These are phyloP conservation scores for Jatropha podagrica DNA, from an alignment of 441 rosid species.

Conservation along the genomic window DNA sequence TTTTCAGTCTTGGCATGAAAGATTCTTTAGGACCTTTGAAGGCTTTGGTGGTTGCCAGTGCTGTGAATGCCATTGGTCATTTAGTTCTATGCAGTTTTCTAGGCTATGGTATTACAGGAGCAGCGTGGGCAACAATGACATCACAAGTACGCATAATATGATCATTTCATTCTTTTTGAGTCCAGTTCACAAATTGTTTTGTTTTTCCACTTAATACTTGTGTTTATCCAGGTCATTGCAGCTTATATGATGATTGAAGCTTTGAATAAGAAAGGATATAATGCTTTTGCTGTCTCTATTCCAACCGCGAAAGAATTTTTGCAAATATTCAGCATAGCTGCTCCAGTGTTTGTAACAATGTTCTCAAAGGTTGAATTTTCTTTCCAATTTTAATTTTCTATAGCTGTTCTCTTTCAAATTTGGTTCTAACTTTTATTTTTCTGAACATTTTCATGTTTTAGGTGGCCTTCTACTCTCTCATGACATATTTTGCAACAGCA, in stretches of 20 bases:
- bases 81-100: slow-evolving; percentile 71
- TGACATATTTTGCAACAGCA: slow-evolving; percentile 83
- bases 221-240: slow-evolving; percentile 69
- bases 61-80: slow-evolving; percentile 74
- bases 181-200: not conserved
- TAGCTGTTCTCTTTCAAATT: not conserved
- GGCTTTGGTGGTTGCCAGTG: slow-evolving; percentile 74
- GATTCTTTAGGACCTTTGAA: slow-evolving; percentile 95
- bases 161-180: not conserved
- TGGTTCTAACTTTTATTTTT: not conserved
- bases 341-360: slow-evolving; percentile 73
- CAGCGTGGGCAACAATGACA: slow-evolving; percentile 96
- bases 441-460: slow-evolving; percentile 22
- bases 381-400: not conserved
- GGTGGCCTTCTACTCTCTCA: slow-evolving; percentile 81
- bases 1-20: slow-evolving; percentile 88
- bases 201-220: slow-evolving; percentile 22
- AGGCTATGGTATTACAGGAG: slow-evolving; percentile 89
- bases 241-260: slow-evolving; percentile 82
- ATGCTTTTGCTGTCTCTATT: slow-evolving; percentile 53
- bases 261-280: slow-evolving; percentile 71
- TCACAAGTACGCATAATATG: slow-evolving; percentile 62
- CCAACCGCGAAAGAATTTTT: slow-evolving; percentile 60
- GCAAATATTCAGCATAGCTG: slow-evolving; percentile 64
- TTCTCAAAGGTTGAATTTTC: slow-evolving; percentile 50